Evolutionary conservation across 257 asterid genomes (phyloP).

Genomic region (Capsicum baccatum): DNA sequence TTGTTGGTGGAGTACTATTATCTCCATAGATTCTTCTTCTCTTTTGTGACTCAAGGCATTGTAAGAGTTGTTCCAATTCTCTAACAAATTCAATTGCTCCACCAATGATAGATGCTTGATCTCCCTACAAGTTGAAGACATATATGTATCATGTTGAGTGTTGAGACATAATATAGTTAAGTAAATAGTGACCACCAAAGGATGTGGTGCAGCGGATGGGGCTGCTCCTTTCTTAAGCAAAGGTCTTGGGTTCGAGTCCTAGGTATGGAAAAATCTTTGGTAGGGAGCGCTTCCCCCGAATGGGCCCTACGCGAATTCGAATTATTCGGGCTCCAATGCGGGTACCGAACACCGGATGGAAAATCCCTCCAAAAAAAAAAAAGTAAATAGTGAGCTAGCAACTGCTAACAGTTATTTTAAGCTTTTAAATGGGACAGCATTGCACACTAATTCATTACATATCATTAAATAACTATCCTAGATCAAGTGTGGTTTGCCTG

Average conservation of each 20-base stretch:
- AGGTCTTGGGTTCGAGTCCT: too few relatives aligned
- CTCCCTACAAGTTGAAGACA: conserved; percentile 56
- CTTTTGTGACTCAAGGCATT: conserved; percentile 95
- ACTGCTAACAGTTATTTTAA: background rate
- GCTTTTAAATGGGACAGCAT: background rate
- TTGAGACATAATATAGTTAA: background rate
- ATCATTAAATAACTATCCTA: background rate
- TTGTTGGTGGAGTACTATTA: conserved; percentile 27
- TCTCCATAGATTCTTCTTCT: conserved; percentile 83
- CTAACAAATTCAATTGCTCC: conserved; percentile 97
- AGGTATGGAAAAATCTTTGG: too few relatives aligned
- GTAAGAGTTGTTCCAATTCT: conserved; percentile 88
- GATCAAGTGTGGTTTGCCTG: background rate
- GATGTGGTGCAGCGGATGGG: too few relatives aligned
- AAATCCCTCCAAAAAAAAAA: too few relatives aligned
- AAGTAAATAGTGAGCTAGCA: too few relatives aligned
- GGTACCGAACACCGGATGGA: too few relatives aligned
- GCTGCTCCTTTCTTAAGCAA: too few relatives aligned
- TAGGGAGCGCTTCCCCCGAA: too few relatives aligned
- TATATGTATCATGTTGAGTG: background rate
- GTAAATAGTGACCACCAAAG: background rate
- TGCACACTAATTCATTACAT: background rate
- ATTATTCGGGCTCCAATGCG: too few relatives aligned
- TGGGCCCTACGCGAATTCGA: too few relatives aligned
- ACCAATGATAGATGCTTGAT: conserved; percentile 96